phyloP scores from a whole-genome alignment of 2,329 filamentous ascomycete species.

The Ilyonectria destructans region DNA sequence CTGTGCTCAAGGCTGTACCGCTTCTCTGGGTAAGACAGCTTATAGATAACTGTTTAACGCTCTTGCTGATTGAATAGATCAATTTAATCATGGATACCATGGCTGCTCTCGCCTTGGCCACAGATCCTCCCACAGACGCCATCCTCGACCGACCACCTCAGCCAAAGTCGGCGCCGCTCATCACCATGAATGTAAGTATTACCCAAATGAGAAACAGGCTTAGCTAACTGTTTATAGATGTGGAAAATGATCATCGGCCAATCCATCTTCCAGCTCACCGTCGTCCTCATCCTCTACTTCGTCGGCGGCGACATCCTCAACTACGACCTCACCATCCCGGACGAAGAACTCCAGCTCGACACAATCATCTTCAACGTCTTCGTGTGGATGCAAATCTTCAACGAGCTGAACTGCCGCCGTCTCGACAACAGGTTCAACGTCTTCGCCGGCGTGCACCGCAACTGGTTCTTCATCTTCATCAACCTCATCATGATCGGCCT shows the following conservation, averaged over 20 bases:
- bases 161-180: conserved; percentile 77
- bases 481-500: conserved; percentile 71
- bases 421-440: conserved; percentile 76
- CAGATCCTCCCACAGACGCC: conserved; percentile 48
- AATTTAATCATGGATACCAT: conserved; percentile 81
- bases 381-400: conserved; percentile 81
- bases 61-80: conserved; percentile 2
- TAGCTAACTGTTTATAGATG: conserved; percentile 64
- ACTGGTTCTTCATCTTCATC: conserved; percentile 72
- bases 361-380: conserved; percentile 79
- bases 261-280: conserved; percentile 80
- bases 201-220: neutral
- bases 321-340: conserved; percentile 56
- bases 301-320: conserved; percentile 67
- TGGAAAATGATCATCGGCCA: conserved; percentile 94
- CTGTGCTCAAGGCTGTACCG: conserved; percentile 76
- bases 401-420: conserved; percentile 76
- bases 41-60: neutral
- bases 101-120: conserved; percentile 76
- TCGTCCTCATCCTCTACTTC: conserved; percentile 71
- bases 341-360: conserved; percentile 57
- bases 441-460: conserved; percentile 70
- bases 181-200: conserved; percentile 68
- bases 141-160: conserved; percentile 68
- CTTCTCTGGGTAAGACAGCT: conserved; percentile 70